A percentile compares a stretch with the other conserved stretches of the same genome.
These are phyloP conservation scores for Coelastrella sp. DNA, from an alignment of 139 green algal species.

Conservation along the genomic window DNA sequence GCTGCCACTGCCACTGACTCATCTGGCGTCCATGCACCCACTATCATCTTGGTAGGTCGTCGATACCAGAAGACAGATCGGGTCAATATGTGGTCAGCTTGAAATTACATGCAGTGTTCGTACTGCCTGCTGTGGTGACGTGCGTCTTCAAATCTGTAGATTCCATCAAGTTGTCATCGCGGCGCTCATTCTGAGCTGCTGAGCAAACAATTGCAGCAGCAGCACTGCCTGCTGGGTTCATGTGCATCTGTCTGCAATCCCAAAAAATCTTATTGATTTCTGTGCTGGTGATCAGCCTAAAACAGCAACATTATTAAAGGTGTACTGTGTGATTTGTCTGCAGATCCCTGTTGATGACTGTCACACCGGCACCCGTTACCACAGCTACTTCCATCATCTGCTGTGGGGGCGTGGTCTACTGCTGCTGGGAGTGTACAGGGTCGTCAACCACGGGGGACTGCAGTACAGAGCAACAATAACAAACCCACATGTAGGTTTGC, in stretches of 20 bases:
- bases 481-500: slow-evolving; percentile 7
- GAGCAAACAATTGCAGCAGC: no score
- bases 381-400: slow-evolving; percentile 34
- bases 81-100: no score
- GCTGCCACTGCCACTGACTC: not conserved
- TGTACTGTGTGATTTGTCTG: not conserved
- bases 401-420: slow-evolving; percentile 14
- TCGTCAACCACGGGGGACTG: slow-evolving; percentile 5
- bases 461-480: slow-evolving; percentile 27
- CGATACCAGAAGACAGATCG: no score
- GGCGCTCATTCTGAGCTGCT: no score
- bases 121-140: no score
- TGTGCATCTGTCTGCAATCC: no score
- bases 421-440: slow-evolving; percentile 48
- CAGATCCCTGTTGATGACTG: not conserved
- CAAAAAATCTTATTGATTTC: no score
- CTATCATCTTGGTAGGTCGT: slow-evolving; percentile 18
- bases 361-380: not conserved
- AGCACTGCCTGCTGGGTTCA: no score
- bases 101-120: no score
- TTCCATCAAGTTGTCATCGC: no score
- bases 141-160: no score
- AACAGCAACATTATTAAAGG: not conserved
- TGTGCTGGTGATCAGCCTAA: not conserved
- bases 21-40: not conserved